These are phyloP conservation scores for Exserohilum rostratum DNA, from an alignment of 2,329 filamentous ascomycete genomes.

Conservation along the genomic window DNA sequence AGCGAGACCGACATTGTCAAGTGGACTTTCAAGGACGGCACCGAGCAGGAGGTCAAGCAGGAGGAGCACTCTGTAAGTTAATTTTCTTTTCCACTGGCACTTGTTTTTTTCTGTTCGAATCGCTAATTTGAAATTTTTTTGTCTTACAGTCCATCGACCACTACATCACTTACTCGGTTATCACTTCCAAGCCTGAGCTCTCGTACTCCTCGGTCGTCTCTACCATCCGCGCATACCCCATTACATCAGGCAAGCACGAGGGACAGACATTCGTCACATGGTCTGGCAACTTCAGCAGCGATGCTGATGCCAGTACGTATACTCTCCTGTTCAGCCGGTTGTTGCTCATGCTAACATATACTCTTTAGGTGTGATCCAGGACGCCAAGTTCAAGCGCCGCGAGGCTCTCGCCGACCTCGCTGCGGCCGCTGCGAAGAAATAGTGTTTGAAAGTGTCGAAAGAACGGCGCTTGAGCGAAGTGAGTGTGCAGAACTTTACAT, in stretches of 20 bases:
- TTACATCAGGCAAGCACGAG: slow-evolving; percentile 70
- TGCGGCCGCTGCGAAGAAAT: slow-evolving; percentile 54
- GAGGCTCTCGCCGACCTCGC: slow-evolving; percentile 72
- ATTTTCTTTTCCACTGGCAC: background rate
- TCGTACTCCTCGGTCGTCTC: slow-evolving; percentile 70
- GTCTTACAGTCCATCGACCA: slow-evolving; percentile 62
- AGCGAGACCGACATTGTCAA: slow-evolving; percentile 71
- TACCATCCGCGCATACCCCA: slow-evolving; percentile 68
- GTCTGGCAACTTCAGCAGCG: slow-evolving; percentile 72
- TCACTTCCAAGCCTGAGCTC: slow-evolving; percentile 68
- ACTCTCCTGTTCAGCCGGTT: background rate
- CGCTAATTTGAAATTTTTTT: background rate
- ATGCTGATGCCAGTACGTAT: slow-evolving; percentile 71
- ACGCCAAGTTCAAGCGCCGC: slow-evolving; percentile 77
- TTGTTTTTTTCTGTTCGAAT: background rate
- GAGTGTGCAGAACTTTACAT: background rate
- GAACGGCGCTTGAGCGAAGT: background rate
- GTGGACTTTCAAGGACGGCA: slow-evolving; percentile 75
- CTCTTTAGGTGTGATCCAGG: slow-evolving; percentile 68
- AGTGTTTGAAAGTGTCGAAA: slow-evolving; percentile 14
- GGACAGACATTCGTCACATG: slow-evolving; percentile 72
- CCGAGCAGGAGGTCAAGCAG: slow-evolving; percentile 73
- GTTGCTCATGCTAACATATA: slow-evolving; percentile 6
- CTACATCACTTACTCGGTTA: slow-evolving; percentile 76
- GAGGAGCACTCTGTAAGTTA: slow-evolving; percentile 71